Conservation (phyloP, 2,329 filamentous ascomycete species). For the Trichoderma asperellum region DNA sequence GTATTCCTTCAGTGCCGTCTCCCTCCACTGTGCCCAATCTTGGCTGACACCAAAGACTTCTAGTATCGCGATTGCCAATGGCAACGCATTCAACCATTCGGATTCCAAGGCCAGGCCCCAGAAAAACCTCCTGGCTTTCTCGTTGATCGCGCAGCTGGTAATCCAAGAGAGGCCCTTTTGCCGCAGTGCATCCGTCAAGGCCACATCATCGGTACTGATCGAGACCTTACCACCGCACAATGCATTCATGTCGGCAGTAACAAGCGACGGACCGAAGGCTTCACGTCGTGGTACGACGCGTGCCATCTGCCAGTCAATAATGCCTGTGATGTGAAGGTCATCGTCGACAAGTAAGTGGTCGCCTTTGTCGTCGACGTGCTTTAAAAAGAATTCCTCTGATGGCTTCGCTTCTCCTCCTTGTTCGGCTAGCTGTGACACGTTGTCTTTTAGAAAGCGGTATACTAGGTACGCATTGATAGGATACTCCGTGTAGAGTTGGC, state of each 20-base stretch:
- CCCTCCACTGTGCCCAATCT: slow-evolving; percentile 28
- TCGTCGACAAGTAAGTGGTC: slow-evolving; percentile 51
- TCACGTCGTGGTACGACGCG: slow-evolving; percentile 32
- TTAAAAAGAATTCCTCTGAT: slow-evolving; percentile 44
- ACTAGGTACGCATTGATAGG: slow-evolving; percentile 41
- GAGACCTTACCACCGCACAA: slow-evolving; percentile 28
- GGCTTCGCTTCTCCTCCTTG: background rate
- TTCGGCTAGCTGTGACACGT: slow-evolving; percentile 15
- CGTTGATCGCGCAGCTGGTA: slow-evolving; percentile 24
- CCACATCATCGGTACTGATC: slow-evolving; percentile 30
- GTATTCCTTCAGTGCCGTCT: slow-evolving; percentile 26
- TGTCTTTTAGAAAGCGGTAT: slow-evolving; percentile 45
- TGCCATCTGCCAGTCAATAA: slow-evolving; percentile 35
- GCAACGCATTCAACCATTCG: slow-evolving; percentile 31
- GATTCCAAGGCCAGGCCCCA: slow-evolving; percentile 33
- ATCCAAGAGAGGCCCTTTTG: slow-evolving; percentile 21
- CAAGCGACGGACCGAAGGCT: slow-evolving; percentile 31
- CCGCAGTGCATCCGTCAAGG: slow-evolving; percentile 28
- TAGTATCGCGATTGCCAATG: slow-evolving; percentile 33
- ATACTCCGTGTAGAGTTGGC: slow-evolving; percentile 40
- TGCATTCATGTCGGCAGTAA: slow-evolving; percentile 30
- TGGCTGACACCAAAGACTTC: slow-evolving; percentile 29
- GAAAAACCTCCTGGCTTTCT: slow-evolving; percentile 34
- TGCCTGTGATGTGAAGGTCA: slow-evolving; percentile 47
- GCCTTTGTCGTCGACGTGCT: slow-evolving; percentile 52